Base-by-base conservation (phyloP, 352 stramenopile species). In the Phytophthora capsici region DNA sequence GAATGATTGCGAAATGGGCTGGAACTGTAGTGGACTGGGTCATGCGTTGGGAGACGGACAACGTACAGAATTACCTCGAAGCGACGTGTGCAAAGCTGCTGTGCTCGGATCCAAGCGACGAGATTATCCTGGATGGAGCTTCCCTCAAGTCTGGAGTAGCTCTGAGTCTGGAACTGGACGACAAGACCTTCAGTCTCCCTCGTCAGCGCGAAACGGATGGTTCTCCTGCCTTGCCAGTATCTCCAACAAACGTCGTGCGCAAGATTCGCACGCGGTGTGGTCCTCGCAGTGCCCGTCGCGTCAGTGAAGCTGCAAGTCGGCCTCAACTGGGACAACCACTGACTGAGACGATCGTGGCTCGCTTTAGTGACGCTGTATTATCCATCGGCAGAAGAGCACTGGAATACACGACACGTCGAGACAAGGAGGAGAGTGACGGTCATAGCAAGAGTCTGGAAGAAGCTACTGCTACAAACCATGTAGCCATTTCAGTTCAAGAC, bases 131-230 rank as follows among this genome's bases (percentile, higher is more conserved):
- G 2, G 88, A 96, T 50, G 79, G 74, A 20, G 88, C 86, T 8
- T 96, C 88, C 7, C 71, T 96, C 12, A 96, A 96, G 40, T 84
- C 85, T 9, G 88, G 88, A 2, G 82, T 95, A 4, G 86, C 88
- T 12, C 38, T 95, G 6, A 76, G 76, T 4, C 16, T 87, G 2
- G 86, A 94, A 48, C 53, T 96, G 6, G 79, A 73, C 1, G 85
- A 93, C 10, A 51, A 68, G 26, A 56, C 34, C 1, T 84, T 79
- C 19, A 66, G 70, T 23, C 38, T 85, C 3, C 78, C 68, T 28
- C 65, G 57, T 5, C 69, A 76, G 26, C 57, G 63, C 1, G 32
- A 65, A 53, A 10, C 46, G 23, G 60, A 74, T 46, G 73, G 66
- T 2, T 58, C 64, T 6, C 63, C 57, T 23, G 25, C 47, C 9